Base-by-base conservation (phyloP, 495 filamentous ascomycete genomes). In the Penicillium silybi region DNA sequence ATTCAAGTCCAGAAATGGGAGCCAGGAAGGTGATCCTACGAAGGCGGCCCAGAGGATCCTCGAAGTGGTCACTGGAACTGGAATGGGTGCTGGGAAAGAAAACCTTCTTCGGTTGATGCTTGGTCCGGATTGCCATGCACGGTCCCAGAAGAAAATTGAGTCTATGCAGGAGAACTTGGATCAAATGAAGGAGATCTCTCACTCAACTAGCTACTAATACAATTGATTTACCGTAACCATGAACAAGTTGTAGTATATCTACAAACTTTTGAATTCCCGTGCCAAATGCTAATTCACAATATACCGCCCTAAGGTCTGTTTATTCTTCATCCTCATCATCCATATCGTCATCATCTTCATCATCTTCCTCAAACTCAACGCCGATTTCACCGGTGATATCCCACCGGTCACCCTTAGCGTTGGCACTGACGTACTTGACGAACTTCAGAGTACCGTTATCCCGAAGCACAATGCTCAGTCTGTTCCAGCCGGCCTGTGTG, bases 401-500 rank as follows among this genome's bases (percentile, higher is more conserved):
- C 92, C 92, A 99, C 34, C 93, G 79, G 70, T 97, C 95, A 15
- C 93, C 92, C 62, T 80, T 81, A 4, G 93, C 92, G 27, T 71
- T 78, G 15, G 73, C 75, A 73, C 87, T 92, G 34, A 97, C 88
- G 67, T 96, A 99, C 77, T 97, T 99, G 62, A 97, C 90, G 65
- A 97, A 97, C 70, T 86, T 82, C 61, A 98, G 77, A 7, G 87
- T 85, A 7, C 89, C 91, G 45, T 79, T 81, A 64, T 99, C 93
- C 41, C 95, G 81, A 41, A 99, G 72, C 13, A 97, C 95, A 41
- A 99, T 80, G 57, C 82, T 87, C 67, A 97, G 77, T 38, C 83
- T 85, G 68, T 97, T 97, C 92, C 92, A 98, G 9, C 83, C 75
- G 0, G 91, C 87, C 1, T 89, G 85, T 66, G 88, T 89, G 64